These are phyloP conservation scores for Hyaloperonospora arabidopsidis DNA, from an alignment of 352 stramenopile genomes.

Conservation along the genomic window DNA sequence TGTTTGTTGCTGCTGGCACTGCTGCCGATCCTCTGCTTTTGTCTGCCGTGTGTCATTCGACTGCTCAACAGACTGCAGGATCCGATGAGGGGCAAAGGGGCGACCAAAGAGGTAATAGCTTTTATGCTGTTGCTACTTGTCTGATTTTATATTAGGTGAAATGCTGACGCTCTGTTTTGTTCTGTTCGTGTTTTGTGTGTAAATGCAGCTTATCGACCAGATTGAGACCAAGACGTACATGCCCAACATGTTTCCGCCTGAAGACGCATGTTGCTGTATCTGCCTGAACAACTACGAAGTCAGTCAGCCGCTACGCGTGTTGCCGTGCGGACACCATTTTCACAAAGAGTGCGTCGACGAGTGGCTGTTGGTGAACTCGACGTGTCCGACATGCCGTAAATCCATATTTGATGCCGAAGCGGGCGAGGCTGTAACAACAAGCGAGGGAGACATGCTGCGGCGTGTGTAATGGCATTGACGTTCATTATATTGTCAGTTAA, in stretches of 20 bases:
- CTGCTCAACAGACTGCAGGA: conserved; percentile 87
- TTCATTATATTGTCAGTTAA: conserved; percentile 15
- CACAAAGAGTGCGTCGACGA: conserved; percentile 87
- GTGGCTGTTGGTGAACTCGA: conserved; percentile 84
- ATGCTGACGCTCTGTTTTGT: conserved; percentile 5
- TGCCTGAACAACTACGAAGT: conserved; percentile 85
- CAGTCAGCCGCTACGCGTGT: conserved; percentile 85
- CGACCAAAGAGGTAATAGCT: conserved; percentile 53
- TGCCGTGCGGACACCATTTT: conserved; percentile 95
- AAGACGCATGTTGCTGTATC: conserved; percentile 88
- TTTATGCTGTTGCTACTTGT: neutral
- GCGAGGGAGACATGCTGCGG: conserved; percentile 54
- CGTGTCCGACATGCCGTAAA: conserved; percentile 81
- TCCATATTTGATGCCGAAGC: conserved; percentile 51
- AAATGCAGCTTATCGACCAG: conserved; percentile 56
- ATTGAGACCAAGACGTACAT: conserved; percentile 55
- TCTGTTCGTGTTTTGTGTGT: neutral
- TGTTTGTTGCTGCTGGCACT: conserved; percentile 86
- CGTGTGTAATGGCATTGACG: conserved; percentile 31
- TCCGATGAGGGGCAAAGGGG: conserved; percentile 80
- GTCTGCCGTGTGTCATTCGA: conserved; percentile 88
- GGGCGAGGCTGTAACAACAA: conserved; percentile 23
- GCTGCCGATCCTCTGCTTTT: conserved; percentile 90
- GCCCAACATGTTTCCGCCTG: conserved; percentile 50
- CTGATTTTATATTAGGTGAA: neutral